Base-by-base conservation (phyloP, 176 grass and related monocot species). In the Poa pratensis region DNA sequence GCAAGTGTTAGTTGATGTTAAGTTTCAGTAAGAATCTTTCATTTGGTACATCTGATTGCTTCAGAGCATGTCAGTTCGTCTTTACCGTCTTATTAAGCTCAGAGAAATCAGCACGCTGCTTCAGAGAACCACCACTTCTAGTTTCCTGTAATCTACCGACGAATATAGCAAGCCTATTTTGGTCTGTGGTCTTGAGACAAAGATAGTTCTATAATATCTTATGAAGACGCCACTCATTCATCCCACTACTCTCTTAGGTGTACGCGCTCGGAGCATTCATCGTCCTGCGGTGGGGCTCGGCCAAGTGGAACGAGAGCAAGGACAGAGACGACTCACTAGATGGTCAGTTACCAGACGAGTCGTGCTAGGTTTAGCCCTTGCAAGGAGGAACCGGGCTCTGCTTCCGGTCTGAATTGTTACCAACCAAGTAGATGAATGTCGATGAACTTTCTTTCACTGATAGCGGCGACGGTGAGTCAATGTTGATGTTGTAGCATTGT, bases 221-320 rank as follows among this genome's bases (percentile, higher is more conserved):
- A 78, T 67, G 7, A 50, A 58, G 49, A 9, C 7, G 4, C 55
- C 1, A 43, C 26, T 62, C 18, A 23, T 61, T 48, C 0, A 10
- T 52, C 18, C 19, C 26, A n/a, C 37, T 78, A 10, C 49, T 55
- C 43, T 42, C 53, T 54, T 60, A 97, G 92, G 90, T 97, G 14
- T 94, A 97, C 57, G 90, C 90, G 50, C 79, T 97, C 76, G 92
- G 92, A 46, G 89, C 86, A 17, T 91, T 97, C 79, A 73, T 94
- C 27, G 80, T 97, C 61, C 22, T 81, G 58, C 89, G 86, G 66
- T 97, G 95, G 90, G 69, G 76, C 80, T 97, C 89, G 92, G 92
- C 82, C 35, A 89, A 84, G 78, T 94, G 90, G 90, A 84, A 84
- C 79, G 90, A 93, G 52, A 88, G 68, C 81, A 90, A 88, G 80